These are phyloP conservation scores for Gracilariopsis chorda DNA, from an alignment of 23 red algal genomes.

Conservation along the genomic window DNA sequence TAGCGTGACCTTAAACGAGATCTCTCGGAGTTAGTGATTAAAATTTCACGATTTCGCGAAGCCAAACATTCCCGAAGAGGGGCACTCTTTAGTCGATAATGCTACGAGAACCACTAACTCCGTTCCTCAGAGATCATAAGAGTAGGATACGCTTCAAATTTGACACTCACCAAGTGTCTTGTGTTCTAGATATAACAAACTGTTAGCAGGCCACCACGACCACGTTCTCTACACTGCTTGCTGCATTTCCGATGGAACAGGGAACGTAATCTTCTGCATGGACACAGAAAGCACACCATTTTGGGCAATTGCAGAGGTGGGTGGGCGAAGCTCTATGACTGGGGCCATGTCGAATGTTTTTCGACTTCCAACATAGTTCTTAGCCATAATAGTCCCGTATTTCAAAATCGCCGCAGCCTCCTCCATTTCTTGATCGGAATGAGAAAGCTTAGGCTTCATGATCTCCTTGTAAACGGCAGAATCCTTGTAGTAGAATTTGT, in stretches of 20 bases:
- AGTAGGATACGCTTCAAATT: no score
- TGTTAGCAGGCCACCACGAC: no score
- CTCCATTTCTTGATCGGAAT: constrained; percentile 47
- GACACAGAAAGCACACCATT: neutral
- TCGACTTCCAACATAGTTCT: constrained; percentile 48
- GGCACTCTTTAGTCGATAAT: no score
- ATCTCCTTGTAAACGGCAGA: constrained; percentile 60
- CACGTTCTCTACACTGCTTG: constrained; percentile 59
- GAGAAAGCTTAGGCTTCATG: constrained; percentile 27
- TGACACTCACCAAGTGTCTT: no score
- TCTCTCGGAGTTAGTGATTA: neutral
- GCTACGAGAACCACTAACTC: no score
- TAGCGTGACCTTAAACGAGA: neutral
- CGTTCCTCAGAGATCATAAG: no score
- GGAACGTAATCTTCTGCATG: constrained; percentile 15
- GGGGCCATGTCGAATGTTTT: constrained; percentile 45
- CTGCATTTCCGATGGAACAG: constrained; percentile 27
- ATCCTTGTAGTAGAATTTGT: constrained; percentile 59
- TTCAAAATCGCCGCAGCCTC: constrained; percentile 62
- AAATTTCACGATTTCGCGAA: neutral
- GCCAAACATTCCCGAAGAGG: no score
- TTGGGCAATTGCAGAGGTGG: constrained; percentile 21
- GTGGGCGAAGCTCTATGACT: constrained; percentile 25
- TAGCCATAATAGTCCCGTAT: constrained; percentile 66
- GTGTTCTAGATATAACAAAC: no score